Base-by-base conservation (phyloP, 169 alveolate species). In the Hammondia hammondi region DNA sequence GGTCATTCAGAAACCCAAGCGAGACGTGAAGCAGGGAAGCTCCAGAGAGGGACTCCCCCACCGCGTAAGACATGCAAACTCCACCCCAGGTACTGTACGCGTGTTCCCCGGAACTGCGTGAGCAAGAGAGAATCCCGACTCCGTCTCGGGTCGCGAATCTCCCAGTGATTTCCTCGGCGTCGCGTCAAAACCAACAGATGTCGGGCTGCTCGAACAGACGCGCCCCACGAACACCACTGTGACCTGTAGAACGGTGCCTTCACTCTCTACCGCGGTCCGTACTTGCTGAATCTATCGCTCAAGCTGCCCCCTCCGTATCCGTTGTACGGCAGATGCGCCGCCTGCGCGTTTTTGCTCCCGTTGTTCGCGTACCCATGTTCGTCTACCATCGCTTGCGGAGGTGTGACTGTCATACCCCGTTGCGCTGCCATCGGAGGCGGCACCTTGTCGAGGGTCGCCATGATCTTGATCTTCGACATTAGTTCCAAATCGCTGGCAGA, bases 381-480 rank as follows among this genome's bases (percentile, higher is more conserved):
- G 29, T 82, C 90, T 32, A 82, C 71, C 95, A 93, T 85, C 67
- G 93, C 95, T 43, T 91, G 93, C 45, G 95, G 95, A 32, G 90
- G 61, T 2, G 95, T 91, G 27, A 93, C 95, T 35, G 90, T 84
- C 82, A 91, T 19, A 72, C 95, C 95, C 19, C 95, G 73, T 85
- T 93, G 95, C 39, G 90, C 93, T 48, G 95, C 93, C 91, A 93
- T 43, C 57, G 93, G 93, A 5, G 95, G 93, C 17, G 95, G 95
- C 45, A 93, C 95, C 21, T 91, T 93, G 72, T 93, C 95, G 10
- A 93, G 84, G 27, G 91, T 93, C 27, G 95, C 95, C 90, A 71
- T 73, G 32, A 93, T 93, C 56, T 93, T 93, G 29, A 93, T 93
- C 10, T 71, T 87, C 14, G 95, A 70, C 48, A 85, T 85, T 67